phyloP scores from a whole-genome alignment of 1,139 yeast genomes.

The Saccharomyces hybrid region DNA sequence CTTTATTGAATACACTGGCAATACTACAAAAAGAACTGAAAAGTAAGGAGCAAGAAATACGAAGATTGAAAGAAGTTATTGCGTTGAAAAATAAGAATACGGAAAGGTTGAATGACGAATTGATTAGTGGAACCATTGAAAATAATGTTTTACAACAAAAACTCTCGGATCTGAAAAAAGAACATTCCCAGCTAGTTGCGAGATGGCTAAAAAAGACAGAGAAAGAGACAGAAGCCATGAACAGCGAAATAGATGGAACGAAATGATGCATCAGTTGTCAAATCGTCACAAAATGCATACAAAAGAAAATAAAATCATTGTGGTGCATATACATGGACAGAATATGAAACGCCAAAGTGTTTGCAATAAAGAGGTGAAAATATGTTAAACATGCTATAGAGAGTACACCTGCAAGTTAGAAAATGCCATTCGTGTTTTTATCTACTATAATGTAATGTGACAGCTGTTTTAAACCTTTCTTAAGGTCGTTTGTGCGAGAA shows the following conservation, averaged over 20 bases:
- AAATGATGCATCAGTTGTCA: neutral
- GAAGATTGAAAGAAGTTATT: conserved; percentile 35
- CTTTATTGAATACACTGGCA: conserved; percentile 8
- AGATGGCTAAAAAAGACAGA: conserved; percentile 56
- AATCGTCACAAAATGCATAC: neutral
- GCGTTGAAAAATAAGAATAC: conserved; percentile 48
- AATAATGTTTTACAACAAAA: conserved; percentile 50
- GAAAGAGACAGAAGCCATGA: conserved; percentile 52
- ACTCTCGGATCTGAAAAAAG: conserved; percentile 36
- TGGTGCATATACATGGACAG: neutral
- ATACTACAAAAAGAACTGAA: conserved; percentile 9
- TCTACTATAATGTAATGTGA: neutral
- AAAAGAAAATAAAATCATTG: neutral
- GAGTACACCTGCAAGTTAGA: neutral
- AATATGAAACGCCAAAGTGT: neutral
- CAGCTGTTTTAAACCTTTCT: neutral
- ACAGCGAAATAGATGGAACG: conserved; percentile 32
- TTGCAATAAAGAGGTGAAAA: no score
- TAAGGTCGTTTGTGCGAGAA: no score
- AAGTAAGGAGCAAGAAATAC: conserved; percentile 15
- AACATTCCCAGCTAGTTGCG: conserved; percentile 46
- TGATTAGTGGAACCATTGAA: conserved; percentile 62
- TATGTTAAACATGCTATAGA: neutral
- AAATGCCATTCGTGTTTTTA: neutral
- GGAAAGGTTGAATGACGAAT: conserved; percentile 62